phyloP scores from a whole-genome alignment of 495 filamentous ascomycete genomes.

The Lasiosphaeris hirsuta region DNA sequence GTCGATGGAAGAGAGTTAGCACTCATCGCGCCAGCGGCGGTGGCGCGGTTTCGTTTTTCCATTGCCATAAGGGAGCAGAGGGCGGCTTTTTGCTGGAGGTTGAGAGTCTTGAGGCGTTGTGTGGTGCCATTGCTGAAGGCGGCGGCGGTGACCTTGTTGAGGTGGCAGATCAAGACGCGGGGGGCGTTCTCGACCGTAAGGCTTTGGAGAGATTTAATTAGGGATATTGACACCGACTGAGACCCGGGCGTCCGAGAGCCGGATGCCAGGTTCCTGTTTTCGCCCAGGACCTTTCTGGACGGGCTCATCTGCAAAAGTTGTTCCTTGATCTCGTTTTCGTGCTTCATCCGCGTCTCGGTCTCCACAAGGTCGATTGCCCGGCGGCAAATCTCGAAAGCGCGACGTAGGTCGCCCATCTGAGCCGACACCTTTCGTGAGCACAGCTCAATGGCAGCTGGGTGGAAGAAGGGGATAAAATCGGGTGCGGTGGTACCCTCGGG shows the following conservation, averaged over 20 bases:
- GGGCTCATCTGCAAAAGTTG: conserved; percentile 46
- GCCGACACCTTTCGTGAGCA: conserved; percentile 91
- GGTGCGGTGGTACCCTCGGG: conserved; percentile 39
- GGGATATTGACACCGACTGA: conserved; percentile 25
- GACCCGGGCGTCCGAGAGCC: conserved; percentile 32
- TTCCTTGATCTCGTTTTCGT: conserved; percentile 52
- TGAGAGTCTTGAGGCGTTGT: conserved; percentile 79
- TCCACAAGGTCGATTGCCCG: conserved; percentile 88
- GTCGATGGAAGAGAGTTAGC: conserved; percentile 23
- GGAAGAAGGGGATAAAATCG: conserved; percentile 78
- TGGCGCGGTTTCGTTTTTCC: conserved; percentile 59
- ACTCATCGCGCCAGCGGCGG: conserved; percentile 56
- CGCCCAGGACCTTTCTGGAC: conserved; percentile 39
- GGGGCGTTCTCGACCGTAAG: conserved; percentile 76
- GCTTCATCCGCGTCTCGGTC: conserved; percentile 68
- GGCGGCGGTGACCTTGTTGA: conserved; percentile 82
- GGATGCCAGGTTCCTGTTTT: conserved; percentile 45
- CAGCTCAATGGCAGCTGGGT: conserved; percentile 88
- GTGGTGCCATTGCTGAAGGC: conserved; percentile 80
- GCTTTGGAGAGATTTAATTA: conserved; percentile 49
- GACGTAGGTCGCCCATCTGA: conserved; percentile 90
- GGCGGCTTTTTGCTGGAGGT: conserved; percentile 94
- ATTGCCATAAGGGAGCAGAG: conserved; percentile 82
- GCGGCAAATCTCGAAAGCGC: conserved; percentile 91
- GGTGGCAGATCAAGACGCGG: conserved; percentile 80